Percentiles rank a stretch among this genome's conserved stretches.
Conservation (phyloP, 495 filamentous ascomycete species). For the Penicillium alfredii region DNA sequence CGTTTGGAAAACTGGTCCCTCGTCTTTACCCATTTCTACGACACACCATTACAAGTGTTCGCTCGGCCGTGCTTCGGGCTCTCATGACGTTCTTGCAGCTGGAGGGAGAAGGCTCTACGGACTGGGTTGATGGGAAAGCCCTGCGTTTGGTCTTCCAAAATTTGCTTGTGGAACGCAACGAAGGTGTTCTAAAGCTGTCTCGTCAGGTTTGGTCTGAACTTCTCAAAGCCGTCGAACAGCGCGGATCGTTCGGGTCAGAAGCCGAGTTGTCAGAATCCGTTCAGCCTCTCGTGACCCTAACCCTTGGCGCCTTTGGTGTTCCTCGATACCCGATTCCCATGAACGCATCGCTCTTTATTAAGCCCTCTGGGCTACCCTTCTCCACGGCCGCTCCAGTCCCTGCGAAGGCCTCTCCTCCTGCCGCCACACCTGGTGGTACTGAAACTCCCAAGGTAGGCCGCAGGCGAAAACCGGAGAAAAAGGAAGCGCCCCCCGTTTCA, state of each 20-base stretch:
- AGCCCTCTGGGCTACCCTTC: conserved; percentile 86
- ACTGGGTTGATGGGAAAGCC: conserved; percentile 88
- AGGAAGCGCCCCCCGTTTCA: conserved; percentile 59
- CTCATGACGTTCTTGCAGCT: conserved; percentile 88
- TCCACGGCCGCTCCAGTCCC: conserved; percentile 44
- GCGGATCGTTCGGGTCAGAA: conserved; percentile 57
- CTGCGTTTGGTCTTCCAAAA: conserved; percentile 91
- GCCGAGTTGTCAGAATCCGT: conserved; percentile 56
- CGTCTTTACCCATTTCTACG: conserved; percentile 92
- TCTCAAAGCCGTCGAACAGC: conserved; percentile 55
- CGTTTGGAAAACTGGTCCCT: conserved; percentile 87
- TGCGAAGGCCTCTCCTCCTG: conserved; percentile 55
- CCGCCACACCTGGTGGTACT: conserved; percentile 9
- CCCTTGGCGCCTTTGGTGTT: conserved; percentile 85
- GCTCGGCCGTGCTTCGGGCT: conserved; percentile 85
- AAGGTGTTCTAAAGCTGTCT: conserved; percentile 69
- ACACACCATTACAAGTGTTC: conserved; percentile 93
- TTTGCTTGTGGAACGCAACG: conserved; percentile 84
- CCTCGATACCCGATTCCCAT: conserved; percentile 84
- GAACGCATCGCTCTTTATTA: conserved; percentile 81
- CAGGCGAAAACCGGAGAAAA: conserved; percentile 76
- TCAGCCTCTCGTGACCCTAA: conserved; percentile 68
- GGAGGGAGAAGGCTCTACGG: conserved; percentile 72
- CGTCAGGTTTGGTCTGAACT: conserved; percentile 82
- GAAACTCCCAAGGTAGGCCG: conserved; percentile 51